These are phyloP conservation scores for Sporothrix mexicana DNA, from an alignment of 2,329 filamentous ascomycete species.

Conservation along the genomic window DNA sequence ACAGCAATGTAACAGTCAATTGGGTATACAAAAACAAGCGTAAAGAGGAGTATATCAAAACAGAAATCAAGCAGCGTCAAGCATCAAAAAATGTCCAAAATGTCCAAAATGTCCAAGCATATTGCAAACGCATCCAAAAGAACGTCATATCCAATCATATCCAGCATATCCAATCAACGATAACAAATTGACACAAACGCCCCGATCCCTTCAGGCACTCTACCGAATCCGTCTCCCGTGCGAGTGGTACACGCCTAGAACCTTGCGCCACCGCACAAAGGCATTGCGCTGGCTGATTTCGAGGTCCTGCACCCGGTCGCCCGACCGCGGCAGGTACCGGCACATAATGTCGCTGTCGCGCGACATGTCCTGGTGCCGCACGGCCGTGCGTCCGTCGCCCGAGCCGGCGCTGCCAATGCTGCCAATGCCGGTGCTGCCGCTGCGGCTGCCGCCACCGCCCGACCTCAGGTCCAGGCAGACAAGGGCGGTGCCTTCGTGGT, in stretches of 20 bases:
- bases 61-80: too few relatives aligned
- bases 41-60: not conserved
- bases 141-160: not conserved
- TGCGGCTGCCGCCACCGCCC: conserved; percentile 18
- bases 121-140: too few relatives aligned
- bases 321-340: conserved; percentile 25
- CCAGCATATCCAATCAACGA: not conserved
- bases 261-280: conserved; percentile 25
- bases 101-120: too few relatives aligned
- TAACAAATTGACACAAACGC: not conserved
- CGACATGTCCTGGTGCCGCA: conserved; percentile 22
- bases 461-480: conserved; percentile 32
- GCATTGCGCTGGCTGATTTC: conserved; percentile 26
- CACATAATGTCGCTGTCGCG: conserved; percentile 25
- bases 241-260: conserved; percentile 28
- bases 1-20: not conserved
- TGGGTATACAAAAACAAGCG: conserved; percentile 7
- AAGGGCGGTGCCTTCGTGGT: conserved; percentile 28
- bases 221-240: conserved; percentile 24
- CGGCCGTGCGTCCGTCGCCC: conserved; percentile 20
- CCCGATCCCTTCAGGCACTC: not conserved
- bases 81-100: not conserved
- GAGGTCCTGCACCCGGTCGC: conserved; percentile 28
- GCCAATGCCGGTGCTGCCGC: conserved; percentile 1
- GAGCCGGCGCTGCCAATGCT: conserved; percentile 18